Percentiles rank a stretch among this genome's conserved stretches.
Evolutionary conservation across 139 green algal species (phyloP).

Genomic region (Desmodesmus armatus): DNA sequence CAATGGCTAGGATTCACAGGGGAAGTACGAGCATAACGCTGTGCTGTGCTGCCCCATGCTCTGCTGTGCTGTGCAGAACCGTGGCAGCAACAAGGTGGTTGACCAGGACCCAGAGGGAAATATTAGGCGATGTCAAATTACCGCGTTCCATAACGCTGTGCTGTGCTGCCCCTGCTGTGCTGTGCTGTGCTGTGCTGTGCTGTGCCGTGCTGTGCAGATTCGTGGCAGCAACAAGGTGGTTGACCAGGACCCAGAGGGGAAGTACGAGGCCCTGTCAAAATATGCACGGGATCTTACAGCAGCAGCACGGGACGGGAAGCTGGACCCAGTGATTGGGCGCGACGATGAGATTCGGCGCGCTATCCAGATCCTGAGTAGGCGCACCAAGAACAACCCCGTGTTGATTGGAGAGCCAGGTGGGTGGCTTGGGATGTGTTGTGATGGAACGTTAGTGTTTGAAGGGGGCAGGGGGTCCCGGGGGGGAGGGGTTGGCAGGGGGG

Average conservation of each 20-base stretch:
- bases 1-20: no score
- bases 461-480: neutral
- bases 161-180: neutral
- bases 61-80: constrained; percentile 77
- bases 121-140: constrained; percentile 97
- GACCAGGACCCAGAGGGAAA: constrained; percentile 97
- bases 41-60: neutral
- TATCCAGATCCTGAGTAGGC: constrained; percentile 92
- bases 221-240: constrained; percentile 82
- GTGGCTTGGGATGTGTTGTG: constrained; percentile 22
- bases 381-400: constrained; percentile 99
- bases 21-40: no score
- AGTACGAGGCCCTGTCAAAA: constrained; percentile 96
- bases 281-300: constrained; percentile 96
- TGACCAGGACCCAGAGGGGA: constrained; percentile 95
- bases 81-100: constrained; percentile 81
- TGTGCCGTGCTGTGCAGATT: constrained; percentile 75
- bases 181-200: neutral
- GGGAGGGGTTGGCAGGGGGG: no score
- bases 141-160: no score
- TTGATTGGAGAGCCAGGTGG: constrained; percentile 95
- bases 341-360: constrained; percentile 84
- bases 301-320: constrained; percentile 80
- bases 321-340: constrained; percentile 90
- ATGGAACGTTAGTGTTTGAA: neutral